Conservation (phyloP, 2,329 filamentous ascomycete genomes). For the Hymenoscyphus linearis region DNA sequence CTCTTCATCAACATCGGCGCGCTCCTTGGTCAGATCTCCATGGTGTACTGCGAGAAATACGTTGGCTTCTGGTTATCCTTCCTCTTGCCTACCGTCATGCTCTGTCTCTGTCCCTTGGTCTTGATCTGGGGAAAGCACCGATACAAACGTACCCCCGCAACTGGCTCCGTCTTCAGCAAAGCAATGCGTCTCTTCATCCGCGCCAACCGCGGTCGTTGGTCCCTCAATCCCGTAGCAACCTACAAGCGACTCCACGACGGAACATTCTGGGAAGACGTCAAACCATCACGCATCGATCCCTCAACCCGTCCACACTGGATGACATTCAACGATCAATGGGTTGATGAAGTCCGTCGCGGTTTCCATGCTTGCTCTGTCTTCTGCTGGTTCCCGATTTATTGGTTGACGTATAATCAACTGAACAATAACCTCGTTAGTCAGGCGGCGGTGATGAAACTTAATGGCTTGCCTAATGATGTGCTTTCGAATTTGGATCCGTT, state of each 20-base stretch:
- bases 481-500: constrained; percentile 73
- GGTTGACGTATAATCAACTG: constrained; percentile 55
- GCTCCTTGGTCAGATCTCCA: constrained; percentile 52
- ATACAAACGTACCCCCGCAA: constrained; percentile 61
- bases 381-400: constrained; percentile 47
- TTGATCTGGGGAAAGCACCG: constrained; percentile 52
- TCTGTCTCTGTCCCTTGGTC: constrained; percentile 56
- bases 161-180: constrained; percentile 66
- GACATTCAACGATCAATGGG: constrained; percentile 79
- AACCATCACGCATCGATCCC: constrained; percentile 57
- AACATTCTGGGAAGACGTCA: constrained; percentile 61
- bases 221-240: constrained; percentile 53
- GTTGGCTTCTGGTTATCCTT: constrained; percentile 71
- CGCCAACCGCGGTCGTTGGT: constrained; percentile 60
- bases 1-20: constrained; percentile 66
- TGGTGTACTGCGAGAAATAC: constrained; percentile 72
- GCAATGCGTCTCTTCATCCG: constrained; percentile 56
- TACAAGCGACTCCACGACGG: constrained; percentile 48
- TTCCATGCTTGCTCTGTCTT: constrained; percentile 67
- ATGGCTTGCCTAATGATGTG: constrained; percentile 72
- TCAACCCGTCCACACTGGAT: constrained; percentile 62
- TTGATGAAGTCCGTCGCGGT: constrained; percentile 70
- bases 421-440: constrained; percentile 58
- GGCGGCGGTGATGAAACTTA: constrained; percentile 59
- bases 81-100: constrained; percentile 61